These are phyloP conservation scores for Ajuga chamaepitys DNA, from an alignment of 257 asterid genomes.

Conservation along the genomic window DNA sequence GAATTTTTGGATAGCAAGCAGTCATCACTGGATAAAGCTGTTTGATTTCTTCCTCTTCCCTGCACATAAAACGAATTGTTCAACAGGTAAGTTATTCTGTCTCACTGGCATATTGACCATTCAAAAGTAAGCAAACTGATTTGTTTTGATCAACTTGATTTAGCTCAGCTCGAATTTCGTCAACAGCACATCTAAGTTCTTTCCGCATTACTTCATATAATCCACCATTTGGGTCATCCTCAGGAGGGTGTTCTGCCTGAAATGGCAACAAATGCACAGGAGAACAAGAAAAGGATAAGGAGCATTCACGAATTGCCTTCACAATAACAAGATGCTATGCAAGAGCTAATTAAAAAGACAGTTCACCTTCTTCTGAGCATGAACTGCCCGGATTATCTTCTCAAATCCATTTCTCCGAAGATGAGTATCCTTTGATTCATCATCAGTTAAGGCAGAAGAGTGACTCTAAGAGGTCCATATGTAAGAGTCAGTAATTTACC, in stretches of 20 bases:
- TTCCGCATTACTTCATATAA: constrained; percentile 69
- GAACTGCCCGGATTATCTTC: constrained; percentile 65
- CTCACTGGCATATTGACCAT: constrained; percentile 7
- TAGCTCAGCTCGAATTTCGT: constrained; percentile 71
- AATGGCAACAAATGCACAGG: constrained; percentile 8
- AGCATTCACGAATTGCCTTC: constrained; percentile 3
- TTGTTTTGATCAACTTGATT: constrained; percentile 47
- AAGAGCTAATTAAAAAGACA: not conserved
- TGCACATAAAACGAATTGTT: constrained; percentile 11
- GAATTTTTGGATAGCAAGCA: constrained; percentile 33
- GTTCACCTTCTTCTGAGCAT: constrained; percentile 61
- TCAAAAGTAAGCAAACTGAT: constrained; percentile 16
- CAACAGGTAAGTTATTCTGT: constrained; percentile 2
- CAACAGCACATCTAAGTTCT: constrained; percentile 80
- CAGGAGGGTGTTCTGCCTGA: constrained; percentile 55
- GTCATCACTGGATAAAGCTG: constrained; percentile 23
- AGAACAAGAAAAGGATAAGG: not conserved
- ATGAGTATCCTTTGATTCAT: constrained; percentile 52
- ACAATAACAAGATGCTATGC: not conserved
- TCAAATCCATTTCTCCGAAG: constrained; percentile 44
- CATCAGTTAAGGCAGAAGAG: constrained; percentile 73
- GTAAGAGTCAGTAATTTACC: constrained; percentile 16
- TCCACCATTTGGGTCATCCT: constrained; percentile 44
- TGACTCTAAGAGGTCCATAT: constrained; percentile 53
- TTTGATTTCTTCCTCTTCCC: constrained; percentile 32